These are phyloP conservation scores for Penicillium maclennaniae DNA, from an alignment of 495 filamentous ascomycete species.

Conservation along the genomic window DNA sequence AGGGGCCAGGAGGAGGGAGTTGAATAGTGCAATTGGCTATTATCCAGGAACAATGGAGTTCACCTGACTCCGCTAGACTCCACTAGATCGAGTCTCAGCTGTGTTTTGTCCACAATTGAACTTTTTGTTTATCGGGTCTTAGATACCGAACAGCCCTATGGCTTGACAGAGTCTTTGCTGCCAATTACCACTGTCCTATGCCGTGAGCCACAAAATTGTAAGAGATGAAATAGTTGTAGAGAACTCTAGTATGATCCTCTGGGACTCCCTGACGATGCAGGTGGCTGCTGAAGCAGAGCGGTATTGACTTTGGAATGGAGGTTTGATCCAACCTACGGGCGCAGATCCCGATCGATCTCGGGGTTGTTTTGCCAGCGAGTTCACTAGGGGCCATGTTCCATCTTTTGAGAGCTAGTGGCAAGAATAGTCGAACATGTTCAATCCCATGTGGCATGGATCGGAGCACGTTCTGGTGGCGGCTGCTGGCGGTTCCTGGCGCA, in stretches of 20 bases:
- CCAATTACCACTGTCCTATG: too few species aligned
- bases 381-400: not conserved
- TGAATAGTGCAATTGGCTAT: conserved; percentile 10
- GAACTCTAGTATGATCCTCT: not conserved
- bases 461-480: not conserved
- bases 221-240: too few species aligned
- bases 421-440: not conserved
- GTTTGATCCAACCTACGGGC: not conserved
- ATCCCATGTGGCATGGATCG: not conserved
- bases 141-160: too few species aligned
- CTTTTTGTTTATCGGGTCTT: too few species aligned
- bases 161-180: too few species aligned
- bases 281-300: not conserved
- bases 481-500: not conserved
- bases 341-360: conserved; percentile 17
- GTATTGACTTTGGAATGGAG: not conserved
- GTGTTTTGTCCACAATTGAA: conserved; percentile 7
- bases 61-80: conserved; percentile 13
- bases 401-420: conserved; percentile 10
- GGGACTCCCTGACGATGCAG: not conserved
- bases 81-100: conserved; percentile 23
- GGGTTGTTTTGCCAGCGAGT: conserved; percentile 11
- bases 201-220: too few species aligned
- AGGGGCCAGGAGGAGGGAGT: not conserved
- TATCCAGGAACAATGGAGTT: not conserved